Conservation (phyloP, 1,284 basidiomycete species). For the Tylopilus sp. region DNA sequence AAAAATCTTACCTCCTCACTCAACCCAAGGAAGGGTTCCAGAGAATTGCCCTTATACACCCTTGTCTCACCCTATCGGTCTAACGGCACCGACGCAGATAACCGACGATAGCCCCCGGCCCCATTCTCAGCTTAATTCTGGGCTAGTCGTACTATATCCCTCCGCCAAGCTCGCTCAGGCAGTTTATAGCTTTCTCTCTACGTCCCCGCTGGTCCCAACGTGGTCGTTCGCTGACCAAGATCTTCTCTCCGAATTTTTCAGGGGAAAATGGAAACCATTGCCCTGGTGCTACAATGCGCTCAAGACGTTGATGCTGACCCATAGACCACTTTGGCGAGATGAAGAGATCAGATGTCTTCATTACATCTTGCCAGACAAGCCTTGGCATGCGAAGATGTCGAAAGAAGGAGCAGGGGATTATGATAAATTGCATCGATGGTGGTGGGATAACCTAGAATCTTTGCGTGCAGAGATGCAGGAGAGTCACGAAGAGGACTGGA, state of each 20-base stretch:
- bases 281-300: constrained; percentile 85
- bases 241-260: constrained; percentile 77
- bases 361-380: constrained; percentile 73
- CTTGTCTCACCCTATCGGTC: constrained; percentile 49
- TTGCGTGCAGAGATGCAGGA: constrained; percentile 45
- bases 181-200: constrained; percentile 60
- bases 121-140: constrained; percentile 80
- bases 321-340: constrained; percentile 71
- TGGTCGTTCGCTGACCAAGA: constrained; percentile 93
- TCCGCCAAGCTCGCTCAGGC: constrained; percentile 49
- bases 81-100: constrained; percentile 45
- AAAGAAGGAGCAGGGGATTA: constrained; percentile 38
- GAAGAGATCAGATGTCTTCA: constrained; percentile 71
- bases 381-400: constrained; percentile 54
- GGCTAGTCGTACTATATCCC: constrained; percentile 83
- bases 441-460: constrained; percentile 67
- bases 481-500: constrained; percentile 46
- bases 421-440: constrained; percentile 60
- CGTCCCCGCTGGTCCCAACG: constrained; percentile 60
- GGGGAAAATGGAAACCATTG: constrained; percentile 67
- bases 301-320: constrained; percentile 69
- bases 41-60: constrained; percentile 82
- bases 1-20: background rate
- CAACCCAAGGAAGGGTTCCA: constrained; percentile 62
- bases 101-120: constrained; percentile 59